Base-by-base conservation (phyloP, 2,329 filamentous ascomycete species). In the Penicillium brevicompactum region DNA sequence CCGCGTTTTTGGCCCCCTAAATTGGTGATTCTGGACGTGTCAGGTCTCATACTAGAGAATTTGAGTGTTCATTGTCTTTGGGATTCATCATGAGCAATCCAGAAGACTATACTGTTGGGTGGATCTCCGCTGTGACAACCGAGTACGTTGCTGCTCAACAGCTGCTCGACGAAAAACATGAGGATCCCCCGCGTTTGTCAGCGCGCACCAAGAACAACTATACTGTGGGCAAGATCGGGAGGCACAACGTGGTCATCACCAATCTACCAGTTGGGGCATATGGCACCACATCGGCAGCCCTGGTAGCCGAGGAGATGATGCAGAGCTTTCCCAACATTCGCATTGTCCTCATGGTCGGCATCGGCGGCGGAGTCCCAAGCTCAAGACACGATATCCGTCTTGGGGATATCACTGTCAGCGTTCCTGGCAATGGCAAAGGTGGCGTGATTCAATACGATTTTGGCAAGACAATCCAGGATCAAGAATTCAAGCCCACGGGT, bases 271-370 rank as follows among this genome's bases (percentile, higher is more conserved):
- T 18, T 4, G 49, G 53, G 1, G 18, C 13, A 13, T 46, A 53
- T 4, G 76, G 75, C 11, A 75, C 55, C 9, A 53, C 32, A 2
- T 54, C 60, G 3, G 53, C 63, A 5, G 57, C 62, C 1, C 40
- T 34, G 1, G 57, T 63, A 0, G 61, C 59, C 2, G 45, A 48
- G 9, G 42, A 59, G 11, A 53, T 68, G 31, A 24, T 42, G 49
- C 53, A 31, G 11, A 55, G 37, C 40, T 71, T 63, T 47, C 61
- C 58, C 38, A 58, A 49, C 13, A 55, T 65, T 11, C 30, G 53
- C 14, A 46, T 61, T 24, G 66, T 70, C 2, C 64, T 81, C 1
- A 71, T 81, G 68, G 76, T 80, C 1, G 77, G 77, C 16, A 74
- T 80, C 37, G 77, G 74, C 0, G 72, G 73, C 11, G 69, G 67